These are phyloP conservation scores for Clonostachys byssicola DNA, from an alignment of 2,329 filamentous ascomycete genomes.

Conservation along the genomic window DNA sequence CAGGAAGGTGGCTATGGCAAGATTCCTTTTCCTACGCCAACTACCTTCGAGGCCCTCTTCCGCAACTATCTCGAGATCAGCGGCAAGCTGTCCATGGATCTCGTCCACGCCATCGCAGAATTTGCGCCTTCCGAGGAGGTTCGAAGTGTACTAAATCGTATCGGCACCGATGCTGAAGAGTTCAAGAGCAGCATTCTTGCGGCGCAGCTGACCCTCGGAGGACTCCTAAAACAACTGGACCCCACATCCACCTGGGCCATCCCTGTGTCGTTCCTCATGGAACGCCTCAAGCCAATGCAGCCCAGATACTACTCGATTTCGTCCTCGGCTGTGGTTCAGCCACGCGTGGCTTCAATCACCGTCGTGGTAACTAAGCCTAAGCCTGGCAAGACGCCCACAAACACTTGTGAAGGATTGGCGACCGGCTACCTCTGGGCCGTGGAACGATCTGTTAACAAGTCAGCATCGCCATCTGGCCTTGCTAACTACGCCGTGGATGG, in stretches of 20 bases:
- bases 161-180: constrained; percentile 87
- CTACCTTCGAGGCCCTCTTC: constrained; percentile 88
- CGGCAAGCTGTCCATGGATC: constrained; percentile 77
- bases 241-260: constrained; percentile 69
- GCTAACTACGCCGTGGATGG: constrained; percentile 37
- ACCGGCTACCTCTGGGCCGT: constrained; percentile 33
- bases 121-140: constrained; percentile 89
- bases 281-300: constrained; percentile 69
- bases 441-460: constrained; percentile 94
- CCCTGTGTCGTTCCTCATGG: constrained; percentile 81
- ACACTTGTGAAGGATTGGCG: constrained; percentile 37
- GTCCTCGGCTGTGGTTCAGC: constrained; percentile 37
- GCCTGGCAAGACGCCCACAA: constrained; percentile 4
- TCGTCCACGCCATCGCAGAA: constrained; percentile 65
- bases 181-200: constrained; percentile 82
- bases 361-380: constrained; percentile 10
- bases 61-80: constrained; percentile 98
- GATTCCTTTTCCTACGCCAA: constrained; percentile 73
- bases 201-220: constrained; percentile 84
- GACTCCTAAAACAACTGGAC: constrained; percentile 70
- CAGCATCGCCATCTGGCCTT: constrained; percentile 44
- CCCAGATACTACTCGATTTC: constrained; percentile 61
- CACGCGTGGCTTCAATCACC: constrained; percentile 11
- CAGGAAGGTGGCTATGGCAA: constrained; percentile 10
- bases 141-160: constrained; percentile 67